These are phyloP conservation scores for Pochonia chlamydosporia DNA, from an alignment of 2,329 filamentous ascomycete genomes.

Conservation along the genomic window DNA sequence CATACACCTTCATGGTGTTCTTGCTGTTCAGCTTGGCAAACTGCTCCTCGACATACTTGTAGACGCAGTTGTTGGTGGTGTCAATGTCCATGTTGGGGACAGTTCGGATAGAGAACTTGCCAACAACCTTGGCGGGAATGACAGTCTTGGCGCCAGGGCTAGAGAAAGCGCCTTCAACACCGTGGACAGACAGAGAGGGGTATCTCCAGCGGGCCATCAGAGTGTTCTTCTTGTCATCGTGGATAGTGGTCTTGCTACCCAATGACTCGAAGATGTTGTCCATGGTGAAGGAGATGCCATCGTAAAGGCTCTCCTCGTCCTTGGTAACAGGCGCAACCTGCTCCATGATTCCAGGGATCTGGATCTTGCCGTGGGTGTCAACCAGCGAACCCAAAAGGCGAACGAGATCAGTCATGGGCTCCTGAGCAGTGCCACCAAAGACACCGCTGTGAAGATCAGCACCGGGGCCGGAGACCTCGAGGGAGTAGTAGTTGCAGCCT, in stretches of 20 bases:
- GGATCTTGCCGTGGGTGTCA: constrained; percentile 84
- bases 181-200: constrained; percentile 90
- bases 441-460: constrained; percentile 96
- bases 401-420: constrained; percentile 96
- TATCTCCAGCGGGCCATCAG: constrained; percentile 96
- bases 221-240: constrained; percentile 81
- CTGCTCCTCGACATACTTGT: constrained; percentile 74
- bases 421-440: constrained; percentile 91
- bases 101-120: constrained; percentile 97
- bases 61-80: constrained; percentile 79
- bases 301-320: constrained; percentile 85
- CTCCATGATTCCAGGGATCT: constrained; percentile 89
- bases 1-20: constrained; percentile 76
- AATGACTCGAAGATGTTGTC: constrained; percentile 88
- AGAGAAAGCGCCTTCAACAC: constrained; percentile 90
- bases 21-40: constrained; percentile 87
- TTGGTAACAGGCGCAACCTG: constrained; percentile 84
- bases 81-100: constrained; percentile 96
- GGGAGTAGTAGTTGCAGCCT: constrained; percentile 95
- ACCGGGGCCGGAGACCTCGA: constrained; percentile 85
- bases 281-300: constrained; percentile 91
- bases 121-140: constrained; percentile 94
- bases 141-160: constrained; percentile 95
- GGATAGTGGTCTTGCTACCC: constrained; percentile 82
- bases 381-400: constrained; percentile 78